Base-by-base conservation (phyloP, 768 basidiomycete species). In the Dacryopinax spathularia region DNA sequence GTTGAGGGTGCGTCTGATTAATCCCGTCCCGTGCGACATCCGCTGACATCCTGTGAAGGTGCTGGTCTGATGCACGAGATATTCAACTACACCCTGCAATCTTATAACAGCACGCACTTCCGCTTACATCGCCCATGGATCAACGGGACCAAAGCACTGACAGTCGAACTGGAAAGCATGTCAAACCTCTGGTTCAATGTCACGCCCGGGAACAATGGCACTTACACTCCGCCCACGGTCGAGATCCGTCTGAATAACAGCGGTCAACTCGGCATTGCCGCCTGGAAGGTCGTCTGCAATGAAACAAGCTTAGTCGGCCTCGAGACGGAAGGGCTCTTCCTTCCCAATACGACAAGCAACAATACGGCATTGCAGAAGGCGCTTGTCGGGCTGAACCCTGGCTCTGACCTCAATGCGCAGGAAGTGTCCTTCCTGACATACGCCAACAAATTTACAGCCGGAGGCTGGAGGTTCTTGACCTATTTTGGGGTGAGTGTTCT, bases 401-500 rank as follows among this genome's bases (percentile, higher is more conserved):
- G 73, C 10, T 67, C 65, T 1, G 68, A 63, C 33, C 63, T 64
- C 43, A 64, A 69, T 59, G 73, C 71, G 62, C 63, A 70, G 37
- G 67, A 74, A 61, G 71, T 75, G 9, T 76, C 77, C 1, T 79
- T 79, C 67, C 68, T 79, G 62, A 72, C 77, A 1, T 79, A 75
- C 63, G 43, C 69, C 29, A 66, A 76, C 43, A 77, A 77, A 65
- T 77, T 77, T 62, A 72, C 75, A 3, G 78, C 77, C 7, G 78
- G 78, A 2, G 78, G 78, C 34, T 79, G 77, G 77, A 68, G 77
- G 44, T 79, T 79, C 69, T 66, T 79, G 62, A 79, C 78, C 29
- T 56, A 56, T 20, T 56, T 56, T 29, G 48, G 48, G 29, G 48
- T 56, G 48, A 25, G 20, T 70, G 65, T 64, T 37, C 18, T 59